Evolutionary conservation across 495 filamentous ascomycete genomes (phyloP).

Genomic region (Echria macrotheca): DNA sequence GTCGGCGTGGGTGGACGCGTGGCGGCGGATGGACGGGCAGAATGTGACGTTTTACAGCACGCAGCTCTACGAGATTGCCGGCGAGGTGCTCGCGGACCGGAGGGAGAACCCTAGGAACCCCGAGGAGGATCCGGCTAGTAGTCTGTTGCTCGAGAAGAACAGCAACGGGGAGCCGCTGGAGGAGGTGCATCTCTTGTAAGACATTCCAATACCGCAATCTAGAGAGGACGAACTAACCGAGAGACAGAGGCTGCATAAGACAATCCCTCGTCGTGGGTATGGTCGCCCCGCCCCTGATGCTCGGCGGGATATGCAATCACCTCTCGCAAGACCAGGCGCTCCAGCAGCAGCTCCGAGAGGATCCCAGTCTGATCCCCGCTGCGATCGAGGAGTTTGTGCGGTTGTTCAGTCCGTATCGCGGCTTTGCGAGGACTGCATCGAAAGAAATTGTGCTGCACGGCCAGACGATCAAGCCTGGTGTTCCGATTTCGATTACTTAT

Average conservation of each 20-base stretch:
- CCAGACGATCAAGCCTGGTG: constrained; percentile 5
- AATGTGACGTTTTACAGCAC: constrained; percentile 2
- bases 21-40: constrained; percentile 11
- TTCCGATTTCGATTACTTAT: constrained; percentile 11
- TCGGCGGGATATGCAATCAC: constrained; percentile 12
- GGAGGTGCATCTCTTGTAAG: constrained; percentile 11
- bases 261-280: constrained; percentile 12
- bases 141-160: constrained; percentile 9
- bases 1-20: constrained; percentile 11
- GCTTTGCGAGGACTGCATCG: constrained; percentile 8
- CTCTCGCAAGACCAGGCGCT: constrained; percentile 12
- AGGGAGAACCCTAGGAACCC: constrained; percentile 5
- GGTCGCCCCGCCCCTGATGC: constrained; percentile 13
- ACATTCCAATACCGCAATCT: no score
- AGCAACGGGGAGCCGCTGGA: constrained; percentile 4
- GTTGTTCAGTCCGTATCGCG: constrained; percentile 12
- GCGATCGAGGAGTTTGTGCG: constrained; percentile 16
- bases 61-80: constrained; percentile 12
- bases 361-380: constrained; percentile 10
- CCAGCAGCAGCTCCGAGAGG: constrained; percentile 7
- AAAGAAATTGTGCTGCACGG: constrained; percentile 11
- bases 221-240: background rate
- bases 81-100: constrained; percentile 8
- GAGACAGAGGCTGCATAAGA: constrained; percentile 8
- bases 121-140: constrained; percentile 13